Base-by-base conservation (phyloP, 176 grass and related monocot species). In the Puya raimondii region DNA sequence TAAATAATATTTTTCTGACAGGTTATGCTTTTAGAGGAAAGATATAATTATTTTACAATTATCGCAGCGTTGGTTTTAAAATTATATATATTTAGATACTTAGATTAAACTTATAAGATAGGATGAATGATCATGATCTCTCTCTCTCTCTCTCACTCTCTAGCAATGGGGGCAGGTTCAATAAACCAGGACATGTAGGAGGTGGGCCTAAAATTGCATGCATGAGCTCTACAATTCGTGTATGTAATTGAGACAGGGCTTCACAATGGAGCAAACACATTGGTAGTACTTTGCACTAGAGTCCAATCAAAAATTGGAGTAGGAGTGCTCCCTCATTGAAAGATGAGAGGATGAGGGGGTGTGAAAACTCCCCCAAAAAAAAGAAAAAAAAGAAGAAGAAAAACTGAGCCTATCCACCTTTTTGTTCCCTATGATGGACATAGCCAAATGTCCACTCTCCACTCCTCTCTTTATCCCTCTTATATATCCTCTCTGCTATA, bases 361-460 rank as follows among this genome's bases (percentile, higher is more conserved):
- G 54, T 18, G 20, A 59, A 59, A 59, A 59, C 27, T 25, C 14
- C 27, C 13, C 14, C 9, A 33, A 47, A 16, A 13, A 42, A 42
- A 42, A 6, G 6, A 42, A 42, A 42, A 42, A 42, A 1, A 42
- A 67, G 48, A 67, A 67, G 48, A 33, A 2, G 0, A 20, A 20
- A 59, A 59, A n/a, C n/a, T 42, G 33, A 51, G 18, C 20, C 10
- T 53, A 12, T 52, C 18, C 10, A 23, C 20, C 12, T 70, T 70
- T 23, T 70, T 70, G 67, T 50, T 51, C 48, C 67, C 49, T 52
- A 29, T 53, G 68, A 70, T 70, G 68, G 49, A 53, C 1, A 52
- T 70, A 12, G 68, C 12, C 21, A 26, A 70, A 5, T 10, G 68
- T 70, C 68, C 68, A 70, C 68, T 26, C 5, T 42, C 4, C 33